Evolutionary conservation across 257 asterid genomes (phyloP), one percentile per base, ranked within the genome.

Genomic region (Fraxinus anomala): DNA sequence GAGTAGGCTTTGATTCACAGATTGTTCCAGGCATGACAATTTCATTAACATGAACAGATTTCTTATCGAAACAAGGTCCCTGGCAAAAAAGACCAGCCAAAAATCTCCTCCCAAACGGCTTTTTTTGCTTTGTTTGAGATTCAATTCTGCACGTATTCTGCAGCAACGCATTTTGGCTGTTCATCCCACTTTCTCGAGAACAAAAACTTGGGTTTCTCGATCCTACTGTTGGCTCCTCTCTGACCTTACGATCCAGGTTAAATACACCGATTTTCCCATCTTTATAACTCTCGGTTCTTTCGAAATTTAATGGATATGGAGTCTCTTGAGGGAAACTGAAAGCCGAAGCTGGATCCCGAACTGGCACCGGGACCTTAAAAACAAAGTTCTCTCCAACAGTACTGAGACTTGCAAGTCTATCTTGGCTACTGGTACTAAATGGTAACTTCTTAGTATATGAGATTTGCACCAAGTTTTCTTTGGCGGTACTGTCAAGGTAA

Each of bases 191-290:
- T 47, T 82, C 81, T 74, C 88, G 92, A 1, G 96, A 92, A 78
- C 78, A 77, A 54, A 73, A 56, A 70, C 90, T 90, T 0, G 87
- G 91, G 36, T 90, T 86, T 82, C 79, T 77, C 42, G 82, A 47
- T 23, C 74, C 79, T 7, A 3, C 24, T 6, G n/a, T 77, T 37
- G 74, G 40, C 56, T 73, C 70, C 3, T 19, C 9, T 69, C 59
- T 24, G 31, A 82, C 72, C 23, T 69, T 85, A 47, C 10, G 10
- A 5, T 90, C 92, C 42, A 88, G 14, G 87, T 92, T 92, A 76
- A 93, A 93, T 0, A 93, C 89, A 39, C 90, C 90, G 19, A 90
- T 86, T 74, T 92, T 94, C 0, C 88, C 82, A 26, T 88, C 88
- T 79, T 82, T 82, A 61, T n/a, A n/a, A n/a, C 80, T 70, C 75